Conservation (phyloP, 1,284 basidiomycete species). For the Ceratobasidium sp. region DNA sequence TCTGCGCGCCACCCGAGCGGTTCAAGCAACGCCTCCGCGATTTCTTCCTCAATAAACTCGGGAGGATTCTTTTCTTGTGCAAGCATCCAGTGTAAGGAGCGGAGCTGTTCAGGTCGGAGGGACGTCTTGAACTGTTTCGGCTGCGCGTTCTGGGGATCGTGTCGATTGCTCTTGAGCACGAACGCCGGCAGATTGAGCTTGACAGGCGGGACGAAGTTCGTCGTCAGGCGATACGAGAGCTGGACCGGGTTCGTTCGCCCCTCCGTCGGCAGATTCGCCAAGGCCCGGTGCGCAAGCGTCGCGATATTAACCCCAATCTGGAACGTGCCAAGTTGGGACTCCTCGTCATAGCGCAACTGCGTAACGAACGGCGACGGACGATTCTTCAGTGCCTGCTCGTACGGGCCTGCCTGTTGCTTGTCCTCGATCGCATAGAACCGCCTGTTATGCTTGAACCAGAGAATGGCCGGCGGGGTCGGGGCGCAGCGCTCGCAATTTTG, state of each 20-base stretch:
- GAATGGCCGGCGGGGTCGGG: conserved; percentile 79
- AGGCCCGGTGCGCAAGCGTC: conserved; percentile 89
- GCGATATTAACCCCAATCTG: conserved; percentile 90
- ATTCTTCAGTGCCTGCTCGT: conserved; percentile 88
- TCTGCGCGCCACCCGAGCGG: conserved; percentile 94
- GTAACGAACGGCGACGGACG: conserved; percentile 91
- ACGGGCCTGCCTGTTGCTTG: conserved; percentile 84
- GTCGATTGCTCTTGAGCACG: conserved; percentile 81
- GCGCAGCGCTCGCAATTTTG: conserved; percentile 81
- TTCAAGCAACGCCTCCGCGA: conserved; percentile 88
- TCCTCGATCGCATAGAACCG: conserved; percentile 80
- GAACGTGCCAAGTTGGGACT: conserved; percentile 73
- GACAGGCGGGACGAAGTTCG: conserved; percentile 77
- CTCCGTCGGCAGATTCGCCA: conserved; percentile 80
- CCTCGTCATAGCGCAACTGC: conserved; percentile 81
- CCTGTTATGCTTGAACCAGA: conserved; percentile 73
- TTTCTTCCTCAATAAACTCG: conserved; percentile 92
- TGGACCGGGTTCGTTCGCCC: conserved; percentile 67
- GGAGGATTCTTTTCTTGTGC: conserved; percentile 78
- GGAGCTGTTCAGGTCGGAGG: conserved; percentile 87
- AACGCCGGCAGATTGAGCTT: conserved; percentile 76
- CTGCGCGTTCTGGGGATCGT: conserved; percentile 80
- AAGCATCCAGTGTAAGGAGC: conserved; percentile 95
- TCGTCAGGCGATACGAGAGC: conserved; percentile 86
- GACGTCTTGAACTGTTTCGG: conserved; percentile 82